Conservation (phyloP, 345 rosid genomes). For the Excoecaria cochinchinensis region DNA sequence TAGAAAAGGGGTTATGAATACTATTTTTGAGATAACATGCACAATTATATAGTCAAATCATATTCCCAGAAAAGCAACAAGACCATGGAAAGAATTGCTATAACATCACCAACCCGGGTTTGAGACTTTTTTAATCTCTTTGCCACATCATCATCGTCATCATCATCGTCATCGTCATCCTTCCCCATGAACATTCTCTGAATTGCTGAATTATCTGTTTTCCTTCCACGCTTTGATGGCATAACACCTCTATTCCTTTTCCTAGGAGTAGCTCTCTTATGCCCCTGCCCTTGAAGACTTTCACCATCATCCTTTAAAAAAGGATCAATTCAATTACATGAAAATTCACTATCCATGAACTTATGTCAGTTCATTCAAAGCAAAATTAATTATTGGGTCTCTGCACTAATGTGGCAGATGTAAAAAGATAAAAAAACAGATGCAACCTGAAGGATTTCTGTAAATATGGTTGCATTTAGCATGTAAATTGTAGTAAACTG, state of each 20-base stretch:
- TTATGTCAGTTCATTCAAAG: neutral
- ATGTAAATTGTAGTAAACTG: neutral
- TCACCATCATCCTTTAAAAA: slow-evolving; percentile 53
- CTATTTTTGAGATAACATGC: neutral
- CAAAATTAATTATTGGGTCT: neutral
- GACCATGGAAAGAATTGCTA: neutral
- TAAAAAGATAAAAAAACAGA: neutral
- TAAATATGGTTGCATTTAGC: neutral
- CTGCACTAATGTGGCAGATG: too few relatives aligned
- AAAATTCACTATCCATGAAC: neutral
- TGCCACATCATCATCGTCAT: slow-evolving; percentile 52
- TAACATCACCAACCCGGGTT: slow-evolving; percentile 57
- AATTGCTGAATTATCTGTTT: slow-evolving; percentile 57
- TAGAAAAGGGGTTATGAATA: too few relatives aligned
- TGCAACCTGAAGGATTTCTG: neutral
- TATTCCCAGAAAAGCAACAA: neutral
- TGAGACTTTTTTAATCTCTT: slow-evolving; percentile 58
- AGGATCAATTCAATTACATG: slow-evolving; percentile 1
- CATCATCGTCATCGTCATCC: slow-evolving; percentile 73
- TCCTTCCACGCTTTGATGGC: slow-evolving; percentile 77
- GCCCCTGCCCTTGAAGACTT: slow-evolving; percentile 47
- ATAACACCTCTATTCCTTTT: slow-evolving; percentile 66
- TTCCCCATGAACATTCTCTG: slow-evolving; percentile 57
- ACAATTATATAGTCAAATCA: neutral
- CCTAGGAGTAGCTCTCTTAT: slow-evolving; percentile 72